These are phyloP conservation scores for Flaveria floridana DNA, from an alignment of 140 eudicot genomes.

Conservation along the genomic window DNA sequence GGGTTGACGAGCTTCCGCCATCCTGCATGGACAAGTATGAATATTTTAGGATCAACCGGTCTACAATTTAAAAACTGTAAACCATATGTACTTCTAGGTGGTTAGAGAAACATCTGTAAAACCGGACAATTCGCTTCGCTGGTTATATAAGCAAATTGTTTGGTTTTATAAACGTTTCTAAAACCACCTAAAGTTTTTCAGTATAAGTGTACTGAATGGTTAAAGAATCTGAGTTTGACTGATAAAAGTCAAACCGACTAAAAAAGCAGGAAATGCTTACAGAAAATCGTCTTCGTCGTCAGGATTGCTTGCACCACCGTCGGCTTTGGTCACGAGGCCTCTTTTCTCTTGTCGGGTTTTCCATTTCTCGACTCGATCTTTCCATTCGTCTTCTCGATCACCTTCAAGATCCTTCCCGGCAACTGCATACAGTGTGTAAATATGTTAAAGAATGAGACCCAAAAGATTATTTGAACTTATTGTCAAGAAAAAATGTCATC, in stretches of 20 bases:
- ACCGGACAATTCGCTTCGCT: neutral
- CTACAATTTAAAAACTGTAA: too few species aligned
- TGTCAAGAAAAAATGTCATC: neutral
- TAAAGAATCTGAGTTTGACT: neutral
- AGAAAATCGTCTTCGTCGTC: constrained; percentile 74
- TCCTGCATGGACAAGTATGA: constrained; percentile 41
- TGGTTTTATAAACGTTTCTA: neutral
- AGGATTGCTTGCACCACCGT: constrained; percentile 57
- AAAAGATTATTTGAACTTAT: neutral
- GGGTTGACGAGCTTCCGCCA: constrained; percentile 98
- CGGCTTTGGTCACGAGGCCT: constrained; percentile 61
- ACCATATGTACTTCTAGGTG: neutral
- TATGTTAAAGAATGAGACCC: neutral
- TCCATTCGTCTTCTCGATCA: constrained; percentile 87
- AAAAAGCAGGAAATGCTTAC: constrained; percentile 36
- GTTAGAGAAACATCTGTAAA: neutral
- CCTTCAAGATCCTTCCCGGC: constrained; percentile 83
- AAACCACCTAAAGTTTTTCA: neutral
- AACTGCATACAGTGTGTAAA: constrained; percentile 36
- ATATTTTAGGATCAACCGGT: neutral
- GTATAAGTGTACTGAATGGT: too few species aligned
- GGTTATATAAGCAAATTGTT: neutral
- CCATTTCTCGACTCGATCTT: constrained; percentile 98
- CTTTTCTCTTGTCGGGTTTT: constrained; percentile 87
- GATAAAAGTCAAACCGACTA: neutral